Percentiles rank a stretch among this genome's conserved stretches.
These are phyloP conservation scores for Trichoderma brevicompactum DNA, from an alignment of 2,329 filamentous ascomycete genomes.

Conservation along the genomic window DNA sequence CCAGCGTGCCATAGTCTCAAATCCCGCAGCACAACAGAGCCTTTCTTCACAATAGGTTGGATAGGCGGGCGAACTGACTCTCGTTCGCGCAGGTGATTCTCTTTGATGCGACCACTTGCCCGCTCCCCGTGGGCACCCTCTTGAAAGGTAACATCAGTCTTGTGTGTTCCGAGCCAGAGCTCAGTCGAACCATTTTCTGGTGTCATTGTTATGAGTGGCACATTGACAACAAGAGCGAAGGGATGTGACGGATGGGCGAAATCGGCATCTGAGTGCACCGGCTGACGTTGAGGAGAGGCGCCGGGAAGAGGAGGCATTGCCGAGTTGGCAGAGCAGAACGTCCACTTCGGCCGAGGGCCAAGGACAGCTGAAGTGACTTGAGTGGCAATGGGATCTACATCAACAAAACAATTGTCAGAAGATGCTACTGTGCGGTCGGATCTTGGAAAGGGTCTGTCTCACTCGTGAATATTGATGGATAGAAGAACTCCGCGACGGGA, in stretches of 20 bases:
- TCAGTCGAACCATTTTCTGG: constrained; percentile 61
- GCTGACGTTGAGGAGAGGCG: constrained; percentile 51
- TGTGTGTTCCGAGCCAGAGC: constrained; percentile 63
- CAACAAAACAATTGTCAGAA: neutral
- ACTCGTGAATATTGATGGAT: constrained; percentile 59
- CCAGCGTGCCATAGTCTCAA: constrained; percentile 67
- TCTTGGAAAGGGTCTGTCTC: constrained; percentile 29
- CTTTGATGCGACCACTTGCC: constrained; percentile 55
- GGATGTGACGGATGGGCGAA: constrained; percentile 59
- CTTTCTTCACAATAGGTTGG: constrained; percentile 58
- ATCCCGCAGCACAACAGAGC: constrained; percentile 62
- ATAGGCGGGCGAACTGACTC: constrained; percentile 47
- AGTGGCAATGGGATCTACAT: constrained; percentile 55
- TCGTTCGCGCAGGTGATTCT: constrained; percentile 46
- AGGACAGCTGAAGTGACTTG: constrained; percentile 60
- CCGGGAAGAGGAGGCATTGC: constrained; percentile 56
- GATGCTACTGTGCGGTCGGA: neutral
- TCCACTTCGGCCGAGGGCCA: constrained; percentile 59
- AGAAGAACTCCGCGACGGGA: constrained; percentile 54
- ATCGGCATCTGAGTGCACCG: constrained; percentile 63
- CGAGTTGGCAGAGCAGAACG: constrained; percentile 62
- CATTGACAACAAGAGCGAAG: constrained; percentile 60
- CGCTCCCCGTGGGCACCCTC: constrained; percentile 56
- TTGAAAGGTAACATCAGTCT: constrained; percentile 45
- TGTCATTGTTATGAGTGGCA: constrained; percentile 55